Evolutionary conservation across 805 yeast species (phyloP).

Genomic region (Barnettozyma wickerhamii): DNA sequence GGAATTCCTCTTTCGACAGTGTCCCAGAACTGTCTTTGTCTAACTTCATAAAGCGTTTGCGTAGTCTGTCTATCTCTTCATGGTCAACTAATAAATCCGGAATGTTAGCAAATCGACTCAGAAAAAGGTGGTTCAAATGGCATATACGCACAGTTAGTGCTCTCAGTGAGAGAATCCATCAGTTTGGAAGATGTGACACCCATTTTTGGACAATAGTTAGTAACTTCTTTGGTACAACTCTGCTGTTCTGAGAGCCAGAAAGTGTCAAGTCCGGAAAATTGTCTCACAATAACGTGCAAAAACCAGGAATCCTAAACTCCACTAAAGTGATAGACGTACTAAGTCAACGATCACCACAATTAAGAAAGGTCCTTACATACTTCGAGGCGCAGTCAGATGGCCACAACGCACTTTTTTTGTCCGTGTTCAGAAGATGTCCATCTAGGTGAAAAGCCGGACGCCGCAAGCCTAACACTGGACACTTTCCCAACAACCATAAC

Average conservation of each 20-base stretch:
- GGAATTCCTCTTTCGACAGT: slow-evolving; percentile 84
- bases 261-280: background rate
- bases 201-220: too few relatives aligned
- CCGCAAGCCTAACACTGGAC: slow-evolving; percentile 10
- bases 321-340: background rate
- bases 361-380: too few relatives aligned
- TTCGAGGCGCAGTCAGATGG: too few relatives aligned
- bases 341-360: background rate
- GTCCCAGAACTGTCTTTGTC: slow-evolving; percentile 93
- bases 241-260: background rate
- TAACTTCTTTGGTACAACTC: background rate
- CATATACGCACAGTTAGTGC: slow-evolving; percentile 62
- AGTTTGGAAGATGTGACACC: slow-evolving; percentile 58
- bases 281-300: background rate
- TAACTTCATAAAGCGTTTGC: slow-evolving; percentile 90
- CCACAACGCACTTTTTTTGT: slow-evolving; percentile 18
- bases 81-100: slow-evolving; percentile 50
- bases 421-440: slow-evolving; percentile 25
- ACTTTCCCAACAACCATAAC: slow-evolving; percentile 21
- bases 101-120: too few relatives aligned
- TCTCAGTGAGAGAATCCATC: slow-evolving; percentile 70
- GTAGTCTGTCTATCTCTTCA: slow-evolving; percentile 86
- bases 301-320: background rate
- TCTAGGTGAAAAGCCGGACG: slow-evolving; percentile 1
- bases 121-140: background rate